phyloP scores from a whole-genome alignment of 2,329 filamentous ascomycete species.

The Ophiostoma himal-ulmi region DNA sequence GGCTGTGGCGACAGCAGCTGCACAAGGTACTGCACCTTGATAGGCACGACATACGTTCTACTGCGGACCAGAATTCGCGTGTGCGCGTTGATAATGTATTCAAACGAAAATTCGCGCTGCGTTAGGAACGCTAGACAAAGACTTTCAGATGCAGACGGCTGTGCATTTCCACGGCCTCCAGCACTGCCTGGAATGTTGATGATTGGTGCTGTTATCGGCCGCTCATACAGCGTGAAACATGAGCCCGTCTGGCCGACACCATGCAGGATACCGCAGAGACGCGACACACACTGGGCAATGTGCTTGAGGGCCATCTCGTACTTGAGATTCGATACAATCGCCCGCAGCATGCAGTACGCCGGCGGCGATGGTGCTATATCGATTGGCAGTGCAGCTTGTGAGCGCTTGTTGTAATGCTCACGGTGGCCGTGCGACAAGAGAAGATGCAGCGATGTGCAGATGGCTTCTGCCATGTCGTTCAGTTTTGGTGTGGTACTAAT shows the following conservation, averaged over 20 bases:
- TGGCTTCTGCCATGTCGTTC: constrained; percentile 52
- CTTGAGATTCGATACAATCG: constrained; percentile 46
- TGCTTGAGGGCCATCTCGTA: constrained; percentile 39
- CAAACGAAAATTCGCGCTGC: constrained; percentile 39
- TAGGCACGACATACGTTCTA: constrained; percentile 41
- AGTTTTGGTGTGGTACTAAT: background rate
- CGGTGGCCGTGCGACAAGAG: constrained; percentile 72
- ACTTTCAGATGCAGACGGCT: constrained; percentile 40
- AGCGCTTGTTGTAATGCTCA: constrained; percentile 56
- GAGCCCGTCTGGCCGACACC: constrained; percentile 22
- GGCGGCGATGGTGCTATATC: constrained; percentile 37
- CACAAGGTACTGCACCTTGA: constrained; percentile 43
- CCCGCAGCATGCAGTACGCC: constrained; percentile 46
- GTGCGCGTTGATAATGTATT: constrained; percentile 42
- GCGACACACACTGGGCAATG: constrained; percentile 39
- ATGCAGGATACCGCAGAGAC: constrained; percentile 41
- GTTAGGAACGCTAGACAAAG: constrained; percentile 42
- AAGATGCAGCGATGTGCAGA: constrained; percentile 64
- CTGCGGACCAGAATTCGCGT: constrained; percentile 41
- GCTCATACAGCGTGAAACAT: constrained; percentile 25
- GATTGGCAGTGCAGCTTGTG: constrained; percentile 45
- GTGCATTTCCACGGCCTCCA: background rate
- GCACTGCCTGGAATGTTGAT: constrained; percentile 21
- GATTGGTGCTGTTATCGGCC: constrained; percentile 25
- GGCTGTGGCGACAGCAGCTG: constrained; percentile 32